Percentiles rank a stretch among this genome's conserved stretches.
Evolutionary conservation across 257 asterid genomes (phyloP).

Genomic region (Solanum boliviense): DNA sequence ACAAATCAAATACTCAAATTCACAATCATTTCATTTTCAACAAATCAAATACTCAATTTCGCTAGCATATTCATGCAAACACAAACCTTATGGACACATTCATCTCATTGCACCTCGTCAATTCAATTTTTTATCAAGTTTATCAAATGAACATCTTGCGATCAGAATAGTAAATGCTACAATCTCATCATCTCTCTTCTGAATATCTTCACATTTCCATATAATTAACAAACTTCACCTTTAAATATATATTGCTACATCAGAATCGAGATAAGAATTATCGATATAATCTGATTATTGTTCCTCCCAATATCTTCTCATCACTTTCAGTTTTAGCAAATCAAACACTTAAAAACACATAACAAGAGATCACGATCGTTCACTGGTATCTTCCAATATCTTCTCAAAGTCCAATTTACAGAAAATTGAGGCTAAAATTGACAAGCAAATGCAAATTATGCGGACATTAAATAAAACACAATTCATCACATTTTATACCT

Average conservation of each 20-base stretch:
- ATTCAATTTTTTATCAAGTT: not conserved
- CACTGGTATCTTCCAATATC: not conserved
- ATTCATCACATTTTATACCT: slow-evolving; percentile 21
- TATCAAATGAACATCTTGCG: not conserved
- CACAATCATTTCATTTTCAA: not conserved
- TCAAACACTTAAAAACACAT: not conserved
- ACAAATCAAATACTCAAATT: not conserved
- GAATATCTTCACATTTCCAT: not conserved
- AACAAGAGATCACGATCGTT: not conserved
- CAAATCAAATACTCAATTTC: not conserved
- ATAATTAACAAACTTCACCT: not conserved
- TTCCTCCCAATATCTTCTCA: not conserved
- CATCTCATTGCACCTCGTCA: not conserved
- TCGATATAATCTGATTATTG: not conserved
- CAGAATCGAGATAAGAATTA: not conserved
- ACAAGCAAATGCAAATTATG: no score
- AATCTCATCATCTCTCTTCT: not conserved
- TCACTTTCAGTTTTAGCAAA: not conserved
- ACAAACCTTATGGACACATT: not conserved
- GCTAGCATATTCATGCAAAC: not conserved
- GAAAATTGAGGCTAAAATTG: not conserved
- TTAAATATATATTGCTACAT: not conserved
- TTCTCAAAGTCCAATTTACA: not conserved
- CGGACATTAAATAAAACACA: not conserved
- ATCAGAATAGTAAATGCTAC: not conserved